Evolutionary conservation across 208 protist species (phyloP).

Genomic region (Trypanosoma congolense): DNA sequence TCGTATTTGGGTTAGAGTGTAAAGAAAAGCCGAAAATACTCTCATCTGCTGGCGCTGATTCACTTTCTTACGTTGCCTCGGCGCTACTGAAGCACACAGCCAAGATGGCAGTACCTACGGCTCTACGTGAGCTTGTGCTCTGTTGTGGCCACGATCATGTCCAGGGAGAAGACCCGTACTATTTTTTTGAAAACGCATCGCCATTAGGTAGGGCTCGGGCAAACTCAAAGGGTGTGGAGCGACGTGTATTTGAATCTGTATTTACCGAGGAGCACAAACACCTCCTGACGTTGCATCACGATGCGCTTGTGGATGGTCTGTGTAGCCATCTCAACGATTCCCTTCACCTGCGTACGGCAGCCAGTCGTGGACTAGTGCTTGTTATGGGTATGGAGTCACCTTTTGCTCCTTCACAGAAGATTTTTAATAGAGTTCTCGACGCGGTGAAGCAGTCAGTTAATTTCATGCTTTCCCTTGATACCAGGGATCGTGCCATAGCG

Average conservation of each 20-base stretch:
- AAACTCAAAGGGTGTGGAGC: conserved; percentile 12
- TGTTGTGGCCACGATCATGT: conserved; percentile 78
- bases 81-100: conserved; percentile 47
- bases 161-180: conserved; percentile 60
- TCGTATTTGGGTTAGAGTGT: conserved; percentile 55
- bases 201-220: conserved; percentile 20
- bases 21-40: conserved; percentile 45
- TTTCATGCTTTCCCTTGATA: conserved; percentile 54
- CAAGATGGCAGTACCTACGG: conserved; percentile 22
- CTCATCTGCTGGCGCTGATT: conserved; percentile 28
- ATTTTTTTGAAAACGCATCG: conserved; percentile 30
- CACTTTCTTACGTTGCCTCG: conserved; percentile 33
- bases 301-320: conserved; percentile 35
- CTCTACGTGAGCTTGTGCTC: conserved; percentile 59
- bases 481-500: conserved; percentile 70
- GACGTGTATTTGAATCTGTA: conserved; percentile 19
- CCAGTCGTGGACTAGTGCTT: conserved; percentile 66
- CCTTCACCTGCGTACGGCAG: conserved; percentile 50
- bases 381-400: conserved; percentile 32
- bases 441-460: conserved; percentile 29
- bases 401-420: conserved; percentile 26
- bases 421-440: conserved; percentile 36
- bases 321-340: conserved; percentile 15
- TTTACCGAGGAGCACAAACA: conserved; percentile 28
- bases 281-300: conserved; percentile 45